Percentiles rank a stretch among this genome's conserved stretches.
phyloP scores from a whole-genome alignment of 257 asterid species.

The Datura wrightii region DNA sequence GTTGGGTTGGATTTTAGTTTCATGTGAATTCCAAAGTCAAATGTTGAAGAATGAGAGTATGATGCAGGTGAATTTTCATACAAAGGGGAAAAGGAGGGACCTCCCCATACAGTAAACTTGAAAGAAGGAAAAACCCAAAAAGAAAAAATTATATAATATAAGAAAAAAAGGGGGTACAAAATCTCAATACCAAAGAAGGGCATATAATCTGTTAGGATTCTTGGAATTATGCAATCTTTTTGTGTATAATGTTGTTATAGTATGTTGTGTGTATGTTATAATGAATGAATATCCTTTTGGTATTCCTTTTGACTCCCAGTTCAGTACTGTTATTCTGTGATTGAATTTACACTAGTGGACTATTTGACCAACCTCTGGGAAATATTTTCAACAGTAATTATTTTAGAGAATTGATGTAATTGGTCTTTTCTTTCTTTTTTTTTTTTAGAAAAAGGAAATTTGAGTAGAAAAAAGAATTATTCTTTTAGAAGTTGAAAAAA shows the following conservation, averaged over 20 bases:
- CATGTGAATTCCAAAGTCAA: constrained; percentile 42
- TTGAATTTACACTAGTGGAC: not conserved
- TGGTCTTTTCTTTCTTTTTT: too few species aligned
- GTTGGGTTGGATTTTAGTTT: constrained; percentile 7
- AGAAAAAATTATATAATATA: too few species aligned
- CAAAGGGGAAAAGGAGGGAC: constrained; percentile 38
- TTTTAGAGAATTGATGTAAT: not conserved
- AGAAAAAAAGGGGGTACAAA: constrained; percentile 11
- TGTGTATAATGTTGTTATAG: constrained; percentile 27
- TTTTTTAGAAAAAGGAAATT: too few species aligned
- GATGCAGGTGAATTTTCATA: constrained; percentile 38
- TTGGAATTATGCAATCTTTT: constrained; percentile 24
- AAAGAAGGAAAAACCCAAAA: not conserved
- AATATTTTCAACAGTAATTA: not conserved
- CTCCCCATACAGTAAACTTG: constrained; percentile 28
- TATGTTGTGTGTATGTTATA: not conserved
- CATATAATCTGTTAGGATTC: not conserved
- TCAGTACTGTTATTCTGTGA: not conserved
- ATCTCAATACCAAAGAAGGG: not conserved
- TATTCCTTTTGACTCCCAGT: constrained; percentile 39
- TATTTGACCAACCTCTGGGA: not conserved
- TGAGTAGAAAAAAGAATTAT: not conserved
- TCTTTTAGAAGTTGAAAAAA: not conserved
- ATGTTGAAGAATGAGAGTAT: constrained; percentile 34
- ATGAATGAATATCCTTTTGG: constrained; percentile 28